Percentiles rank a stretch among this genome's conserved stretches.
Evolutionary conservation across 2,329 filamentous ascomycete species (phyloP).

Genomic region (Cladosporium sphaerospermum): DNA sequence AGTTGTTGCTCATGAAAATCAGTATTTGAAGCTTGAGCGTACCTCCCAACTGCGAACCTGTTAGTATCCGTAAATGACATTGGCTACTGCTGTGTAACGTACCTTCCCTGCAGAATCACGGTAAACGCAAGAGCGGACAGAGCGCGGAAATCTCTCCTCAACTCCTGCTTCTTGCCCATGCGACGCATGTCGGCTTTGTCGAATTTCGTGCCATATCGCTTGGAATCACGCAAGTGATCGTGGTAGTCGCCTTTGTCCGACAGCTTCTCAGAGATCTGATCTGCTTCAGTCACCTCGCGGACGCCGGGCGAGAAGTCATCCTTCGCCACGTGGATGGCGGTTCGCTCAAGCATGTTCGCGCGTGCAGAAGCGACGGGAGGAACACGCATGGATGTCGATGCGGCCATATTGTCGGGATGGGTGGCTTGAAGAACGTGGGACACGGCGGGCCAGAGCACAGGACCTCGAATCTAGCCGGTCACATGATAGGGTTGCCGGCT

Average conservation of each 20-base stretch:
- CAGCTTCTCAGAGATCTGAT: conserved; percentile 16
- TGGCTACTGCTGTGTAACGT: background rate
- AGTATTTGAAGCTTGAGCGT: conserved; percentile 1
- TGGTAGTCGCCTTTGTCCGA: conserved; percentile 18
- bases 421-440: background rate
- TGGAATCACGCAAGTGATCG: conserved; percentile 15
- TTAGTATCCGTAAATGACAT: background rate
- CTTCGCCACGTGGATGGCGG: background rate
- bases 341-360: background rate
- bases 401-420: background rate
- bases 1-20: background rate
- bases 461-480: too few relatives aligned
- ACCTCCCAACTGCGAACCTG: conserved; percentile 19
- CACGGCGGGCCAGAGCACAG: background rate
- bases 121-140: conserved; percentile 31
- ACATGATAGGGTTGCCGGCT: too few relatives aligned
- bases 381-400: background rate
- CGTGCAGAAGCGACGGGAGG: background rate
- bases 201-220: conserved; percentile 13
- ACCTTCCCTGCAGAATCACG: conserved; percentile 18
- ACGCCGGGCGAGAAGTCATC: background rate
- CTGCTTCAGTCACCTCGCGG: conserved; percentile 13
- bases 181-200: conserved; percentile 41
- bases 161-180: conserved; percentile 44
- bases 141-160: conserved; percentile 45